phyloP scores from a whole-genome alignment of 164 flowering plant genomes.

The Chimonanthus salicifolius region DNA sequence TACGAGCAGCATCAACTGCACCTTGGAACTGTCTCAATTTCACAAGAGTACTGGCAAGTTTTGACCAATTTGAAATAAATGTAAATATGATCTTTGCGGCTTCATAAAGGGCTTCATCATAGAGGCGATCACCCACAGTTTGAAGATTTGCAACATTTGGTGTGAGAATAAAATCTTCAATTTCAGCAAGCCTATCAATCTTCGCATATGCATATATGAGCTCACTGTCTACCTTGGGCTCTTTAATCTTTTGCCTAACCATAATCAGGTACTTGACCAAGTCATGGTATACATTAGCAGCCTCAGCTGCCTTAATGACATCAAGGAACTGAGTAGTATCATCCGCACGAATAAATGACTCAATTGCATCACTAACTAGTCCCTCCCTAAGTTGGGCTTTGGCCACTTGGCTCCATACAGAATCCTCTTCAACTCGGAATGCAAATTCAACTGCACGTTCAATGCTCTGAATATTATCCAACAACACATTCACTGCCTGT shows the following conservation, averaged over 20 bases:
- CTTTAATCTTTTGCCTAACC: constrained; percentile 94
- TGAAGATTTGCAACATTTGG: constrained; percentile 99
- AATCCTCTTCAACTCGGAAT: constrained; percentile 97
- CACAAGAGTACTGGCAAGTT: constrained; percentile 83
- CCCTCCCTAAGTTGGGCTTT: constrained; percentile 97
- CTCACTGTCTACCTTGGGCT: constrained; percentile 98
- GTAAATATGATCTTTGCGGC: constrained; percentile 96
- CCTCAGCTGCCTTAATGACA: constrained; percentile 85
- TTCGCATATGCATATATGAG: constrained; percentile 99
- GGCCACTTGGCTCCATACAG: constrained; percentile 99
- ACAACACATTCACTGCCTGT: constrained; percentile 91
- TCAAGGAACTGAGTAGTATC: constrained; percentile 92
- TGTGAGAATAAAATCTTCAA: constrained; percentile 96
- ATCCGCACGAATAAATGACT: constrained; percentile 97
- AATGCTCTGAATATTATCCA: constrained; percentile 85
- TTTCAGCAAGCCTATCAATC: constrained; percentile 92
- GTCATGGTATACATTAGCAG: constrained; percentile 84
- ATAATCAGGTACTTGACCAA: constrained; percentile 87
- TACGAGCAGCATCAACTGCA: constrained; percentile 98
- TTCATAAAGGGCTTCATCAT: constrained; percentile 89
- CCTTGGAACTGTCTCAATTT: constrained; percentile 91
- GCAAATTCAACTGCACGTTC: constrained; percentile 99
- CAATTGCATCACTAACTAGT: constrained; percentile 96
- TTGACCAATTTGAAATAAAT: constrained; percentile 96
- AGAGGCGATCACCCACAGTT: constrained; percentile 91